Base-by-base conservation (phyloP, 768 basidiomycete species). In the Boletus rufocinnamomeus region DNA sequence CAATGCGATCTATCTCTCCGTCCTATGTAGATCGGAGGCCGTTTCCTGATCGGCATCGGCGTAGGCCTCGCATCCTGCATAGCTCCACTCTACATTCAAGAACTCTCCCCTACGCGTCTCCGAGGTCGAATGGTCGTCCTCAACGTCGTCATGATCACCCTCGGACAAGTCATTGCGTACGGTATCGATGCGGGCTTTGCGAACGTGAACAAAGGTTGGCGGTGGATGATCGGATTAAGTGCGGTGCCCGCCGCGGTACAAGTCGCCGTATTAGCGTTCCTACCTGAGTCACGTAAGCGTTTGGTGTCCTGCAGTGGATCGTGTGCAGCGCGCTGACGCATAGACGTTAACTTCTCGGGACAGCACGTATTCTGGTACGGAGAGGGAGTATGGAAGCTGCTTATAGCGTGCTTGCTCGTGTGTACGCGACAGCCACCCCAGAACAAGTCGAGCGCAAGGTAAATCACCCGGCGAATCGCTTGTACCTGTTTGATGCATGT, bases 211-310 rank as follows among this genome's bases (percentile, higher is more conserved):
- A 74, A 79, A 4, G 91, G 91, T 3, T 94, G 91, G 91, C 76
- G 91, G 52, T 93, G 84, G 84, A 89, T 92, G 87, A 88, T 90
- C 17, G 91, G 89, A 4, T 74, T 93, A 3, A 88, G 91, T 16
- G 82, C 83, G 2, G 75, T 88, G 2, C 89, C 89, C 1, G 85
- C 88, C 2, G 85, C 72, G 3, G 56, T 91, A 6, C 90, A 92
- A 66, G 76, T 86, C 38, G 45, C 80, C 4, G 73, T 85, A 54
- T 67, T 92, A 51, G 75, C 83, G 54, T 84, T 87, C 68, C 76
- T 92, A 4, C 91, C 91, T 3, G 91, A 93, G 72, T 88, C 87
- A 49, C 91, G 88, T 89, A 59, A 69, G 87, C 79, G 9, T 53
- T 41, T 46, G 9, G 17, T 27, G 25, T 32, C 14, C 10, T 30